Evolutionary conservation across 2,329 filamentous ascomycete genomes (phyloP).

Genomic region (Beauveria sp.): DNA sequence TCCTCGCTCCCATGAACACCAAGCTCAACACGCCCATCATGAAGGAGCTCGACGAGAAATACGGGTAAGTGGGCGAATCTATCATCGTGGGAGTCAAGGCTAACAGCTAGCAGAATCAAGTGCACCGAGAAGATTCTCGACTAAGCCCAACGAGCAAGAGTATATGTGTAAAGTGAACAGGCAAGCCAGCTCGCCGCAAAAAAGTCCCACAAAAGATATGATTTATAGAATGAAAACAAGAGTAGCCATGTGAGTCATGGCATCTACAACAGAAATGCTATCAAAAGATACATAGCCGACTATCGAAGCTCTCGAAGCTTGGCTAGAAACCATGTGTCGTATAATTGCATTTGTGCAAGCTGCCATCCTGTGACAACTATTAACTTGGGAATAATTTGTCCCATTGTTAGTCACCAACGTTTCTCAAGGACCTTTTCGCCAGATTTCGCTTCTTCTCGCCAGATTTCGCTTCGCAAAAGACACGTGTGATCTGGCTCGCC

Average conservation of each 20-base stretch:
- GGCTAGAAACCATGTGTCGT: not conserved
- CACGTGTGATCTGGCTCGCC: not conserved
- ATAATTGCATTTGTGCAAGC: not conserved
- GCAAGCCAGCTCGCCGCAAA: not conserved
- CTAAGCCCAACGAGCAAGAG: not conserved
- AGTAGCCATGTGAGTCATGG: not conserved
- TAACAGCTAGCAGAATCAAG: conserved; percentile 6
- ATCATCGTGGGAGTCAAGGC: accelerated
- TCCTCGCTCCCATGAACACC: conserved; percentile 68
- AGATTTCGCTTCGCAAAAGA: too few species aligned
- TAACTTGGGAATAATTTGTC: not conserved
- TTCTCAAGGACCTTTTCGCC: too few species aligned
- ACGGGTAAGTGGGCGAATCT: conserved; percentile 34
- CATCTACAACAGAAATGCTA: not conserved
- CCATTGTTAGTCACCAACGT: not conserved
- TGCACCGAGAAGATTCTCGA: conserved; percentile 10
- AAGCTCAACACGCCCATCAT: conserved; percentile 67
- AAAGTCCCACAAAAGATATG: not conserved
- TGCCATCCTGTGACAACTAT: not conserved
- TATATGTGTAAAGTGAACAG: not conserved
- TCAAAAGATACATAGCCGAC: not conserved
- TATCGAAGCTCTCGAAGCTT: not conserved
- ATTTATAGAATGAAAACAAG: not conserved
- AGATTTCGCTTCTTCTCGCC: too few species aligned
- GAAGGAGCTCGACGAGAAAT: conserved; percentile 70